These are phyloP conservation scores for Pyracantha coccinea DNA, from an alignment of 331 rosid genomes.

Conservation along the genomic window DNA sequence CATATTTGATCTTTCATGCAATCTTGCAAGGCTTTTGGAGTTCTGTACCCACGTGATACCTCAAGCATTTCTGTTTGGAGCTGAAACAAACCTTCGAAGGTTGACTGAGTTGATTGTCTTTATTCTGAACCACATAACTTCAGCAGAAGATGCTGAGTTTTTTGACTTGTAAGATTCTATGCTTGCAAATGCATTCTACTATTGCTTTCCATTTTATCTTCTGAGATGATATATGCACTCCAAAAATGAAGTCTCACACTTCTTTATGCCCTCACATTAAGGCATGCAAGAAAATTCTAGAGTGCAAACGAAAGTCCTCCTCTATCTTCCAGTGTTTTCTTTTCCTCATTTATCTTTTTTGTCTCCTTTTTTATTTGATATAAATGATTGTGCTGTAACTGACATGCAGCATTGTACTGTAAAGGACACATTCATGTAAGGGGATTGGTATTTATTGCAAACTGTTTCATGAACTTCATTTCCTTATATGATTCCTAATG, in stretches of 20 bases:
- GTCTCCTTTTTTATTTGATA: no score
- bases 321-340: not conserved
- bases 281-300: not conserved
- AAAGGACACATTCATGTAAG: no score
- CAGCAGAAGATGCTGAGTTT: slow-evolving; percentile 81
- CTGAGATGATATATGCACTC: not conserved
- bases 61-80: slow-evolving; percentile 78
- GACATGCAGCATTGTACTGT: no score
- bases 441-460: no score
- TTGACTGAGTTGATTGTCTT: slow-evolving; percentile 86
- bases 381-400: no score
- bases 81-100: slow-evolving; percentile 89
- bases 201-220: not conserved
- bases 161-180: slow-evolving; percentile 75
- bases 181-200: not conserved
- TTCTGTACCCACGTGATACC: slow-evolving; percentile 86
- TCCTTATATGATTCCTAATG: no score
- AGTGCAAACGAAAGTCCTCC: not conserved
- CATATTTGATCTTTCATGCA: slow-evolving; percentile 93
- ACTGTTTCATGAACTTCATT: no score
- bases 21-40: slow-evolving; percentile 84
- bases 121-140: slow-evolving; percentile 71
- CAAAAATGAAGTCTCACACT: not conserved
- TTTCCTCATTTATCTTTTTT: no score
- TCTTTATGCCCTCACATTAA: not conserved